Conservation (phyloP, 495 filamentous ascomycete species). For the Neurospora sp. region DNA sequence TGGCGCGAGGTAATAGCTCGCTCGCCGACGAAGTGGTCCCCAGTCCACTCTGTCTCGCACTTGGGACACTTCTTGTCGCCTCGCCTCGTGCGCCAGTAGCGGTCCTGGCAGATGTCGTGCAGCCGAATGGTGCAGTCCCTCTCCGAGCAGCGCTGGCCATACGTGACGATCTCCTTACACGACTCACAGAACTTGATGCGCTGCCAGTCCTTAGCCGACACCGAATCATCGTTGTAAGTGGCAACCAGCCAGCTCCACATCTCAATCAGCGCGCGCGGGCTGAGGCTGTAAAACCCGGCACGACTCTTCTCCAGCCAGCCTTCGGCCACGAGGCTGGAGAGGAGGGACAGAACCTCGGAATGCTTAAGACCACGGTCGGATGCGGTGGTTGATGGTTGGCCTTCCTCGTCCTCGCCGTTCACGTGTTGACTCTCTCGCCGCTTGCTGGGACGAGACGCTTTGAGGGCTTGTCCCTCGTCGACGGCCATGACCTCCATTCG, state of each 20-base stretch:
- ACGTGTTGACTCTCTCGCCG: conserved; percentile 27
- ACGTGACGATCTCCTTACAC: conserved; percentile 83
- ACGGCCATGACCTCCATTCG: conserved; percentile 73
- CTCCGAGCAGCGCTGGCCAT: conserved; percentile 72
- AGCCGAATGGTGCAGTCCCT: conserved; percentile 57
- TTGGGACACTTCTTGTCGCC: conserved; percentile 55
- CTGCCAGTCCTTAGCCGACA: conserved; percentile 43
- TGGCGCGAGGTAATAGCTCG: conserved; percentile 50
- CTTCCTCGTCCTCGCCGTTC: conserved; percentile 33
- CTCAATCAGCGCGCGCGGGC: conserved; percentile 73
- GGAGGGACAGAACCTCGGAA: conserved; percentile 61
- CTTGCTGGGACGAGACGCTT: conserved; percentile 40
- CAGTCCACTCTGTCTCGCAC: conserved; percentile 64
- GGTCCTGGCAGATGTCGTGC: conserved; percentile 66
- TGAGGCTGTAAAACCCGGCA: conserved; percentile 63
- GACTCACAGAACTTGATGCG: conserved; percentile 80
- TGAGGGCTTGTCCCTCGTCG: conserved; percentile 63
- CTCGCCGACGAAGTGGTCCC: conserved; percentile 72
- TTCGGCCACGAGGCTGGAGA: conserved; percentile 61
- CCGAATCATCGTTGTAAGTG: conserved; percentile 69
- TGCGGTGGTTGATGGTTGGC: conserved; percentile 1
- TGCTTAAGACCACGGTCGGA: conserved; percentile 52
- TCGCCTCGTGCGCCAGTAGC: conserved; percentile 55
- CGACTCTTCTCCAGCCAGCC: conserved; percentile 73
- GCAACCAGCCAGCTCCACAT: conserved; percentile 69